These are phyloP conservation scores for Corrigiola litoralis DNA, from an alignment of 179 eudicot species.

Conservation along the genomic window DNA sequence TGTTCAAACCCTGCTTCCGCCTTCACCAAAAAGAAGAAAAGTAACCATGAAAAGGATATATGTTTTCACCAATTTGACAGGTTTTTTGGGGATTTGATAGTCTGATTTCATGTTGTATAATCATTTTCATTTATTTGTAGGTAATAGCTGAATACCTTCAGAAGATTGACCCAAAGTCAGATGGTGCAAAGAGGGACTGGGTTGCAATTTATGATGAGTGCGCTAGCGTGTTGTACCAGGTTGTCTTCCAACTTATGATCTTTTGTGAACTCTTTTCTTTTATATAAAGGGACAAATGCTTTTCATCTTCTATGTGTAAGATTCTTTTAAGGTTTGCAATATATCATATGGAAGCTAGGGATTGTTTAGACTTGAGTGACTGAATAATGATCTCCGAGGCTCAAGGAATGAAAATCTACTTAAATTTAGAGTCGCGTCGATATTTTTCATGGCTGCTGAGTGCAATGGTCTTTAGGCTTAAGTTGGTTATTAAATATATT, in stretches of 20 bases:
- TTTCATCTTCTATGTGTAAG: neutral
- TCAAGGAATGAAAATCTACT: too few species aligned
- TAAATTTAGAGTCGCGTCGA: too few species aligned
- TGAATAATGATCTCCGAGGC: too few species aligned
- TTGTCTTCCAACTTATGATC: slow-evolving; percentile 13
- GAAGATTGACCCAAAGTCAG: slow-evolving; percentile 97
- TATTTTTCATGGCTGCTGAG: too few species aligned
- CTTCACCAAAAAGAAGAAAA: neutral
- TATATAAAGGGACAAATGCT: neutral
- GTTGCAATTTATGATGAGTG: slow-evolving; percentile 99
- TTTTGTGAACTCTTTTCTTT: neutral
- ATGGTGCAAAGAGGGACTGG: slow-evolving; percentile 99
- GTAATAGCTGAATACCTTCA: slow-evolving; percentile 97
- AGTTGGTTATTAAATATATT: too few species aligned
- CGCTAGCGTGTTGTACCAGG: slow-evolving; percentile 94
- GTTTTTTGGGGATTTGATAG: slow-evolving; percentile 10
- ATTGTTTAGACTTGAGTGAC: too few species aligned
- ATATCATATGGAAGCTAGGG: too few species aligned
- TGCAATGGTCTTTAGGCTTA: too few species aligned
- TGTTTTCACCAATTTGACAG: neutral
- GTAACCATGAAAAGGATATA: too few species aligned
- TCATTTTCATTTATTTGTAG: slow-evolving; percentile 30
- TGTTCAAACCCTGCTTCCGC: neutral
- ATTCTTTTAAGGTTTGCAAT: neutral
- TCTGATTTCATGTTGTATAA: slow-evolving; percentile 4